Base-by-base conservation (phyloP, 1,284 basidiomycete genomes). In the Takashimella koratensis region DNA sequence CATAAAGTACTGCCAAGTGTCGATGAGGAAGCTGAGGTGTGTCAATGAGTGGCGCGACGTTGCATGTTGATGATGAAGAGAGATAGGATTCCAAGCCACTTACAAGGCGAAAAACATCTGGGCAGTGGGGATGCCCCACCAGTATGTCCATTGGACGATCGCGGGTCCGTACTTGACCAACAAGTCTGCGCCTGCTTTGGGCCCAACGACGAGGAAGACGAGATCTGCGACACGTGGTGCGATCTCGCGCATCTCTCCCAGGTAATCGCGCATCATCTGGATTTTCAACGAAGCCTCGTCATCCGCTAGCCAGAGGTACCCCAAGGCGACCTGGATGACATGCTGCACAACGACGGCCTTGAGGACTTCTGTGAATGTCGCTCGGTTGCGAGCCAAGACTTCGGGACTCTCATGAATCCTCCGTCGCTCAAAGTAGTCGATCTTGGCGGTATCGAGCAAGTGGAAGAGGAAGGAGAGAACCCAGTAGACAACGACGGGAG, bases 1-100 rank as follows among this genome's bases (percentile, higher is more conserved):
- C 40, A 92, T 81, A 77, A 91, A 91, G 77, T 98, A 99, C 77
- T 99, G 93, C 93, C 93, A 98, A 27, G 94, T 93, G 77, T 99
- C 95, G 69, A 98, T 88, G 58, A 95, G 74, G 74, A 96, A 89
- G 79, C 93, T 97, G 60, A 1, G 19, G 16, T 30, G 54, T 61
- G 13, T n/a, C n/a, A n/a, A n/a, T n/a, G n/a, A n/a, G n/a, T n/a
- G n/a, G 40, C 49, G 25, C 43, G 49, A 19, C 50, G 11, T 20
- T 25, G 41, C 4, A 26, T 30, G 20, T 13, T 47, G 26, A 20
- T 8, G 21, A 27, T 36, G 24, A 25, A n/a, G 26, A 43, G 30
- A 36, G 5, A 43, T 21, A 36, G 39, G 21, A 46, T 21, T n/a
- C n/a, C 30, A 36, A 36, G 16, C 30, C 30, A 84, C 92, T 76